phyloP scores from a whole-genome alignment of 2,329 filamentous ascomycete genomes.

The Diaporthe sp. region DNA sequence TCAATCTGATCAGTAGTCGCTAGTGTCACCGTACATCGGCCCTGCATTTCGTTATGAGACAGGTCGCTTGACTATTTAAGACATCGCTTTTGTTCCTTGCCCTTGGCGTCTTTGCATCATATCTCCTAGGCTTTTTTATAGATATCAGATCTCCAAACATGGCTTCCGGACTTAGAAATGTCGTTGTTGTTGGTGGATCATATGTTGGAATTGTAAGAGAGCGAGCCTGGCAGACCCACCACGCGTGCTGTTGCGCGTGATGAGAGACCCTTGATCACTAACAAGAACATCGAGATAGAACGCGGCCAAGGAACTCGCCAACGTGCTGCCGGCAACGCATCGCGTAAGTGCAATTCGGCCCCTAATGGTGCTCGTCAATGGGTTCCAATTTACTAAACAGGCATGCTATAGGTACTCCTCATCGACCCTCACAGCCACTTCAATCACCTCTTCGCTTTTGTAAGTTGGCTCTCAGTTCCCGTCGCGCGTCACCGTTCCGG shows the following conservation, averaged over 20 bases:
- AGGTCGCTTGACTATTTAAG: constrained; percentile 31
- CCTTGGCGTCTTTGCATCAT: not conserved
- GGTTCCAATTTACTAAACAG: not conserved
- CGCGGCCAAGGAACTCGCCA: constrained; percentile 53
- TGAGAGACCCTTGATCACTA: not conserved
- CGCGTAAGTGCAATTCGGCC: constrained; percentile 45
- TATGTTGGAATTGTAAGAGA: constrained; percentile 57
- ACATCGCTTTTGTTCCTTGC: not conserved
- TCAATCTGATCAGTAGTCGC: constrained; percentile 37
- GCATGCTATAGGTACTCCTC: constrained; percentile 51
- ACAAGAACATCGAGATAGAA: constrained; percentile 42
- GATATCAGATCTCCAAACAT: constrained; percentile 35
- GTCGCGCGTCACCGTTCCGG: not conserved
- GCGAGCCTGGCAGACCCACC: not conserved
- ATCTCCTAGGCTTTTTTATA: not conserved
- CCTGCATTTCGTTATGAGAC: constrained; percentile 16
- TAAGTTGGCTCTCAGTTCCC: constrained; percentile 40
- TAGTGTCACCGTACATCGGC: not conserved
- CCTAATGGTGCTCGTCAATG: no score
- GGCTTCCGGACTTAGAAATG: constrained; percentile 50
- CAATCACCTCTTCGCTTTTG: constrained; percentile 62
- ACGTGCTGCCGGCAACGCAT: constrained; percentile 54
- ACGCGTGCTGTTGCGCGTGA: not conserved
- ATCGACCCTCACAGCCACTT: constrained; percentile 66
- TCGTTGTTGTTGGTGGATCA: constrained; percentile 62